Evolutionary conservation across 1,284 basidiomycete genomes (phyloP).

Genomic region (Puccinia hordei): DNA sequence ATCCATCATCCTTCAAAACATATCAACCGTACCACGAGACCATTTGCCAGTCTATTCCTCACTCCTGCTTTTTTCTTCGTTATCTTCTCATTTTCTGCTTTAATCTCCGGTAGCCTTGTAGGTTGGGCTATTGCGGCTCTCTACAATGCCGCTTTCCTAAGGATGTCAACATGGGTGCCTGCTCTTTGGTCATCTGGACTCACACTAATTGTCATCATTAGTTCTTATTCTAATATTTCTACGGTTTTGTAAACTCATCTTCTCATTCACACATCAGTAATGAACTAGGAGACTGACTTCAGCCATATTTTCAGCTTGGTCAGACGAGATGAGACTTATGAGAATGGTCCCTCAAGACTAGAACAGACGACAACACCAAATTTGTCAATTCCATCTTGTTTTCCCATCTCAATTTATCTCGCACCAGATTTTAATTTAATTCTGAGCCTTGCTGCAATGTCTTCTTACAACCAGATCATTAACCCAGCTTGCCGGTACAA

Average conservation of each 20-base stretch:
- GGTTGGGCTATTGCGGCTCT: slow-evolving; percentile 52
- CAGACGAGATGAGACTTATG: too few relatives aligned
- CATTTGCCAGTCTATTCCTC: slow-evolving; percentile 13
- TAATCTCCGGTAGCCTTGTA: slow-evolving; percentile 51
- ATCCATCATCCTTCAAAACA: slow-evolving; percentile 20
- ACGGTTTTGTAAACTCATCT: slow-evolving; percentile 21
- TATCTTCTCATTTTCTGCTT: slow-evolving; percentile 40
- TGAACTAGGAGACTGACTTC: too few relatives aligned
- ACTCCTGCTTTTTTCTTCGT: not conserved
- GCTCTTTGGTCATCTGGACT: slow-evolving; percentile 45
- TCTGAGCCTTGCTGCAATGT: too few relatives aligned
- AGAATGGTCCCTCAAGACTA: too few relatives aligned
- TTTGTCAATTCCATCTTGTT: too few relatives aligned
- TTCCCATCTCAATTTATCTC: too few relatives aligned
- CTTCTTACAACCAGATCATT: too few relatives aligned
- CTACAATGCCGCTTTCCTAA: slow-evolving; percentile 53
- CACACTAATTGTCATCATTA: slow-evolving; percentile 39
- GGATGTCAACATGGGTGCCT: slow-evolving; percentile 47
- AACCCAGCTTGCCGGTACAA: too few relatives aligned
- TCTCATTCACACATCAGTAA: too few relatives aligned
- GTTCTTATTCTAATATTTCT: slow-evolving; percentile 41
- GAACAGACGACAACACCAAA: too few relatives aligned
- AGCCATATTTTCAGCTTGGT: too few relatives aligned
- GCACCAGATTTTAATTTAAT: too few relatives aligned
- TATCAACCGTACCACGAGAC: not conserved